Evolutionary conservation across 139 green algal species (phyloP).

Genomic region (Chlorella sp.): DNA sequence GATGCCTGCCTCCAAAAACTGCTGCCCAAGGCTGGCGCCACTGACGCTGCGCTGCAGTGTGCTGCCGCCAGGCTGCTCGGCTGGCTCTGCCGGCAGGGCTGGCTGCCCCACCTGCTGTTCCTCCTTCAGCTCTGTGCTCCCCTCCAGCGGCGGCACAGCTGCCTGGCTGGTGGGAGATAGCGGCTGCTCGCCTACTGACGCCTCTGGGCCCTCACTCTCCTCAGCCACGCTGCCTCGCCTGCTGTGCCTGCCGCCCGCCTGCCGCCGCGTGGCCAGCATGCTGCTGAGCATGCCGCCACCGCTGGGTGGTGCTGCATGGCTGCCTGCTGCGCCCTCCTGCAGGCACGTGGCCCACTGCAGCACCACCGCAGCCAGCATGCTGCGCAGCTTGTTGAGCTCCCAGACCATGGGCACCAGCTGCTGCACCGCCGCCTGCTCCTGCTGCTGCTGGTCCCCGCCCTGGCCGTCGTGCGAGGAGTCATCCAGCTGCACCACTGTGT

Average conservation of each 20-base stretch:
- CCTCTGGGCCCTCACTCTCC: neutral
- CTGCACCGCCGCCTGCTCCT: neutral
- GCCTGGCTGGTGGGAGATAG: neutral
- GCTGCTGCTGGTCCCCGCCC: neutral
- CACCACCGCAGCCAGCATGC: constrained; percentile 62
- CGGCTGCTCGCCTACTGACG: neutral
- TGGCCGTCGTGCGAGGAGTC: neutral
- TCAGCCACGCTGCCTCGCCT: constrained; percentile 20
- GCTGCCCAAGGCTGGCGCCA: constrained; percentile 23
- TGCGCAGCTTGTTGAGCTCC: constrained; percentile 75
- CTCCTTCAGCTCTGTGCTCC: neutral
- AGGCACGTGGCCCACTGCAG: constrained; percentile 75
- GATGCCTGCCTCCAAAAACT: neutral
- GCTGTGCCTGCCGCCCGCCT: constrained; percentile 16
- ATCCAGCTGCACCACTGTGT: constrained; percentile 8
- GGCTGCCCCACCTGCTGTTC: neutral
- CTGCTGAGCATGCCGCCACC: neutral
- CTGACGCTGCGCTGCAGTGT: neutral
- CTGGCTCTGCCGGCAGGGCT: neutral
- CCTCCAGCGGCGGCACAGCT: neutral
- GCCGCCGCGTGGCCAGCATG: neutral
- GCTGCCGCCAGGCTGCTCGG: too few relatives aligned
- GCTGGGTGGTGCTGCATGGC: constrained; percentile 13
- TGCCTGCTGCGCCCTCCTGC: constrained; percentile 50
- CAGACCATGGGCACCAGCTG: constrained; percentile 25